A percentile compares a stretch with the other conserved stretches of the same genome.
These are phyloP conservation scores for Debaryomyces hansenii DNA, from an alignment of 805 yeast genomes.

Conservation along the genomic window DNA sequence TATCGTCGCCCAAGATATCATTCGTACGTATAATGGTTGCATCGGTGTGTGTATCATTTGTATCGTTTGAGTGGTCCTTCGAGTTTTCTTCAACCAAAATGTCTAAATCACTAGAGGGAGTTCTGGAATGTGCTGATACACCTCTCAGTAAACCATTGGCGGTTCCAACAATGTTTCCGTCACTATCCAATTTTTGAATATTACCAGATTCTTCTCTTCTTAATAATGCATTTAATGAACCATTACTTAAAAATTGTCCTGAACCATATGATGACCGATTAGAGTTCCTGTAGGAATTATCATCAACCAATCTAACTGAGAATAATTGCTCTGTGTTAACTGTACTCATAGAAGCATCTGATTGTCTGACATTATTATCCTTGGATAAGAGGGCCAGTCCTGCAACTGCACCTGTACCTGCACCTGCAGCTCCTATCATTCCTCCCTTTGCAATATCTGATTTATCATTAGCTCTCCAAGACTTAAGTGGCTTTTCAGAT, in stretches of 20 bases:
- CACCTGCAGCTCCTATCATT: background rate
- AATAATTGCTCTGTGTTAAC: constrained; percentile 83
- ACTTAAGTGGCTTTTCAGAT: constrained; percentile 37
- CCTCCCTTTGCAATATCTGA: constrained; percentile 24
- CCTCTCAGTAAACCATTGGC: background rate
- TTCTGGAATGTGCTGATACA: constrained; percentile 16
- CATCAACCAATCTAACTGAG: constrained; percentile 75
- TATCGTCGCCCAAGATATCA: background rate
- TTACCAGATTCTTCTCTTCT: constrained; percentile 33
- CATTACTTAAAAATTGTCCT: constrained; percentile 22
- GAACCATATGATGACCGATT: constrained; percentile 20
- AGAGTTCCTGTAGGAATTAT: constrained; percentile 35
- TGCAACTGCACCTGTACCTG: constrained; percentile 4
- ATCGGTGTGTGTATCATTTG: background rate
- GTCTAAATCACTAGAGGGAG: constrained; percentile 27
- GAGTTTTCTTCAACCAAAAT: constrained; percentile 31
- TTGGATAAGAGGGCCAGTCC: constrained; percentile 15
- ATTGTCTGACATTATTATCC: constrained; percentile 59
- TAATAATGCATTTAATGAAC: constrained; percentile 24
- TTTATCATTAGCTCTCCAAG: constrained; percentile 43
- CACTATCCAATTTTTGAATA: constrained; percentile 45
- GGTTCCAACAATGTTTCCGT: constrained; percentile 40
- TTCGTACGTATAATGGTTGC: background rate
- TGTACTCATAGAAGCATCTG: constrained; percentile 74
- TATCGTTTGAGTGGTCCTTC: constrained; percentile 13